phyloP scores from a whole-genome alignment of 1,284 basidiomycete species.

The Irpex lacteus region DNA sequence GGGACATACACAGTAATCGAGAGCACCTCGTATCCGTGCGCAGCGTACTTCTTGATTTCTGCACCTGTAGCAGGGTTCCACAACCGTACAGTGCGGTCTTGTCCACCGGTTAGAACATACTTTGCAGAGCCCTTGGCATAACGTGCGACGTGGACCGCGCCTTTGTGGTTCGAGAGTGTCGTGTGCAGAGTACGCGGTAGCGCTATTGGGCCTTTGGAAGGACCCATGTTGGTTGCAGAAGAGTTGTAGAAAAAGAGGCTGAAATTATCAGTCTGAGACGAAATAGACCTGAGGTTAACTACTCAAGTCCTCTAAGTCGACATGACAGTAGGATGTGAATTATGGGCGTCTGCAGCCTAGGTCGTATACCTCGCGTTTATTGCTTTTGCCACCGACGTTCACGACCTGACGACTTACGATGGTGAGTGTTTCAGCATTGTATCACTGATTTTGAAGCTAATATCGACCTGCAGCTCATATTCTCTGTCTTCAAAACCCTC shows the following conservation, averaged over 20 bases:
- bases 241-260: background rate
- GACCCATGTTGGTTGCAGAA: conserved; percentile 45
- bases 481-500: conserved; percentile 98
- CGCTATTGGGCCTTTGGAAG: conserved; percentile 57
- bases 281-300: background rate
- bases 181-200: conserved; percentile 61
- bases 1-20: conserved; percentile 79
- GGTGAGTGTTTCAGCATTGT: background rate
- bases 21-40: conserved; percentile 93
- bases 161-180: conserved; percentile 66
- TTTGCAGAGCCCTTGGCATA: conserved; percentile 86
- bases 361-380: background rate
- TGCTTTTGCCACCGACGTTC: background rate
- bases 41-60: conserved; percentile 88
- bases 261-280: background rate
- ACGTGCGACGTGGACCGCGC: conserved; percentile 78
- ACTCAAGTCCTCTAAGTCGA: background rate
- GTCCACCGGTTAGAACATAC: conserved; percentile 89
- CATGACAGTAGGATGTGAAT: background rate
- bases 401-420: background rate
- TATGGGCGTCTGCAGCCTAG: background rate
- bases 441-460: background rate
- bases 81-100: conserved; percentile 85
- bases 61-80: conserved; percentile 86
- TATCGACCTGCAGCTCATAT: conserved; percentile 72